Evolutionary conservation across 2,329 filamentous ascomycete species (phyloP), one percentile per base, ranked within the genome.

Genomic region (Aotearoamyces nothofagi): DNA sequence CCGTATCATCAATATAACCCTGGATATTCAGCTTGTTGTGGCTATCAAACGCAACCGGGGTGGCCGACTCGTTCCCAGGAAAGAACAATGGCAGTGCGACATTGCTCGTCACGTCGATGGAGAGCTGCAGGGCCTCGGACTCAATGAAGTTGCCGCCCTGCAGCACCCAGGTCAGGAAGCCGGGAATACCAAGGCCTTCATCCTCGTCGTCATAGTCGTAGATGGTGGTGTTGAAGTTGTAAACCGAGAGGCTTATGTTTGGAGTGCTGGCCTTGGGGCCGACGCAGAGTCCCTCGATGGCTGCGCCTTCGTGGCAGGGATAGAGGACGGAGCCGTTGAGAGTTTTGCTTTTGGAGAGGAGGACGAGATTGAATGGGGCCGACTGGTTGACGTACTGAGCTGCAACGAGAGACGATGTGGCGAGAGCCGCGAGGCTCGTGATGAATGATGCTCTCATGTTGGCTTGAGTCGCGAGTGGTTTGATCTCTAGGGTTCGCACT

Each of bases 231-330:
- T 38, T 33, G 31, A 28, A 15, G 30, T 37, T 43, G 25, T 31
- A 39, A 20, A 42, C 33, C 3, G 50, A 45, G 20, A 47, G 46
- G 40, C 57, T 56, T 36, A 53, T 33, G 30, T 44, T 43, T 38
- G 35, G 22, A 10, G 22, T 22, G 19, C 24, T 27, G 27, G 32
- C 17, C 7, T 14, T 26, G 24, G 41, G 33, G 26, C 39, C 33
- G 11, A 57, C 35, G 36, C 60, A 63, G 31, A 63, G 53, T 8
- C 47, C 52, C 39, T 62, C 58, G 30, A 63, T 59, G 4, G 52
- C 60, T 12, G 60, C 60, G 16, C 60, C 60, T 33, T 53, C 50
- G 40, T 63, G 60, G 44, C 60, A 64, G 31, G 60, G 42, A 4
- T 39, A 41, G 10, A 63, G 51, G 5, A 47, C 44, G 9, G 42